Percentiles rank a stretch among this genome's conserved stretches.
Conservation (phyloP, 129 eudicot species). For the Scalesia atractyloides region DNA sequence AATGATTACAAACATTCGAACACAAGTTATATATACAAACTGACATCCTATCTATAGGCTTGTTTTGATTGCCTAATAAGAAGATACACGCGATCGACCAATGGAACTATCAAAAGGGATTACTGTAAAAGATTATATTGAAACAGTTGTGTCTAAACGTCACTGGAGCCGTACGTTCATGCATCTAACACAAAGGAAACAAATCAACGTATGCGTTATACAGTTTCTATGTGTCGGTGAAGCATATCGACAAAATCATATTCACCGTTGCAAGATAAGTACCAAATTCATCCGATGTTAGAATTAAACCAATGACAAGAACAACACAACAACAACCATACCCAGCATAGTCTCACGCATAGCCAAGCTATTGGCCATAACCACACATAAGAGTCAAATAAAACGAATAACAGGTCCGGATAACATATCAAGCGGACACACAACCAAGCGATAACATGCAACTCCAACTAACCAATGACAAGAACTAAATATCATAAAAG, state of each 20-base stretch:
- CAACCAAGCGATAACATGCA: no score
- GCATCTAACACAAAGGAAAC: constrained; percentile 17
- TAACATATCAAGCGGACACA: no score
- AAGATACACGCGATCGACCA: background rate
- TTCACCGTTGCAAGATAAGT: constrained; percentile 7
- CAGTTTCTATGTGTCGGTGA: constrained; percentile 9
- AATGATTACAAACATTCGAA: constrained; percentile 2
- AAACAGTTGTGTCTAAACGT: constrained; percentile 1
- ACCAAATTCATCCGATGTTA: constrained; percentile 4
- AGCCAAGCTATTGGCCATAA: no score
- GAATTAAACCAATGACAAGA: constrained; percentile 3
- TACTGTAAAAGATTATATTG: background rate
- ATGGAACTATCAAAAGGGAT: background rate
- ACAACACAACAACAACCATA: no score
- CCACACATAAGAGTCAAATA: no score
- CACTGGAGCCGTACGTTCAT: background rate
- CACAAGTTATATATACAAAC: background rate
- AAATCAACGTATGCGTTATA: background rate
- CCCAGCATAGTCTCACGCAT: no score
- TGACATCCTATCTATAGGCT: constrained; percentile 21
- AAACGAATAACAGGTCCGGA: no score
- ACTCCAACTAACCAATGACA: background rate
- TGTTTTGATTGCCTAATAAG: background rate
- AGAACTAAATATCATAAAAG: constrained; percentile 11
- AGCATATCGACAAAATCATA: constrained; percentile 2